These are phyloP conservation scores for Parafenestella ontariensis DNA, from an alignment of 2,329 filamentous ascomycete genomes.

Conservation along the genomic window DNA sequence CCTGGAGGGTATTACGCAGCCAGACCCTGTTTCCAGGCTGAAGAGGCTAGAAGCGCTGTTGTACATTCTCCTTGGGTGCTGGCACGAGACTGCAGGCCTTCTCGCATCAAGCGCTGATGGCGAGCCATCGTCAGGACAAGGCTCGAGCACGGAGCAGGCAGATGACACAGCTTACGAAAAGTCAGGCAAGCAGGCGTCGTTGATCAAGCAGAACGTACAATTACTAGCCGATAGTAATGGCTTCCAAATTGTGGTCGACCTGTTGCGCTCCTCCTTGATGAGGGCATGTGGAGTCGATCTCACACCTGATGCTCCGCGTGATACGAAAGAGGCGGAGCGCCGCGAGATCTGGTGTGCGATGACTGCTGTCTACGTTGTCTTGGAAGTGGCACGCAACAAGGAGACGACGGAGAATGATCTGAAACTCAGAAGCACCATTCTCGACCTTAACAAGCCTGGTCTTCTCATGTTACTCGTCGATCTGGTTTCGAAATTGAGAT, in stretches of 20 bases:
- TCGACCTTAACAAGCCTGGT: conserved; percentile 59
- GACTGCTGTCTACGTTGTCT: conserved; percentile 57
- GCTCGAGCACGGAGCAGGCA: conserved; percentile 6
- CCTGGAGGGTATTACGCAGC: conserved; percentile 40
- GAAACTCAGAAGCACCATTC: conserved; percentile 53
- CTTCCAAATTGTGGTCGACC: conserved; percentile 50
- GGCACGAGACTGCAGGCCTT: conserved; percentile 59
- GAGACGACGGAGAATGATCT: conserved; percentile 56
- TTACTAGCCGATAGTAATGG: conserved; percentile 51
- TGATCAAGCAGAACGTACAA: conserved; percentile 54
- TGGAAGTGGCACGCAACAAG: conserved; percentile 53
- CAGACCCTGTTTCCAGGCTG: conserved; percentile 39
- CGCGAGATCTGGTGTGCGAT: conserved; percentile 58
- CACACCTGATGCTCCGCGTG: conserved; percentile 31
- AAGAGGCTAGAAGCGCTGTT: conserved; percentile 53
- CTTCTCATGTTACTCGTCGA: conserved; percentile 76
- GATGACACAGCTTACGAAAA: conserved; percentile 28
- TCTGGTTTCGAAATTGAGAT: conserved; percentile 59
- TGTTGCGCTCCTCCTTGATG: conserved; percentile 45
- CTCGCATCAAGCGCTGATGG: conserved; percentile 7
- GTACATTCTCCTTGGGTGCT: conserved; percentile 57
- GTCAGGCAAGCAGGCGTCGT: conserved; percentile 53
- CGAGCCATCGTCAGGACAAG: conserved; percentile 21
- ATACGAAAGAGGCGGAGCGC: conserved; percentile 48
- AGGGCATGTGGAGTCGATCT: conserved; percentile 39